Percentiles rank a stretch among this genome's conserved stretches.
Evolutionary conservation across 2,329 filamentous ascomycete species (phyloP).

Genomic region (Niveomyces coronatus): DNA sequence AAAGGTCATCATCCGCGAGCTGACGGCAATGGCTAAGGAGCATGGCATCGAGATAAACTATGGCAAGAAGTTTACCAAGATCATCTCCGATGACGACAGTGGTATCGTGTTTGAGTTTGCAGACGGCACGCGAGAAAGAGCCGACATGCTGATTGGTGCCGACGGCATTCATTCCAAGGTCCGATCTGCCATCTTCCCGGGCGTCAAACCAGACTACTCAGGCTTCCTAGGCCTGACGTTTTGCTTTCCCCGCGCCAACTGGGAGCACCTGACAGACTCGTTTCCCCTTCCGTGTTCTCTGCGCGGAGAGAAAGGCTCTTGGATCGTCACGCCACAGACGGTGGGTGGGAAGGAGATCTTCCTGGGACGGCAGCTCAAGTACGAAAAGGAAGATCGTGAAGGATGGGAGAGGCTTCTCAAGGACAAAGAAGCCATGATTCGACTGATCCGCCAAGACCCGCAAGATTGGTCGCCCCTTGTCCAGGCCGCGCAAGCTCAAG

Average conservation of each 20-base stretch:
- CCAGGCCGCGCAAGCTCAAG: not conserved
- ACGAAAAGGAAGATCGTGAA: not conserved
- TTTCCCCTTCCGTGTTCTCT: not conserved
- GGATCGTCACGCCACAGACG: not conserved
- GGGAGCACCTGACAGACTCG: not conserved
- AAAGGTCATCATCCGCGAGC: not conserved
- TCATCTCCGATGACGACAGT: not conserved
- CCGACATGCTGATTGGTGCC: not conserved
- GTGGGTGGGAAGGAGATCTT: not conserved
- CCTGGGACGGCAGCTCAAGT: not conserved
- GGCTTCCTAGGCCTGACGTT: not conserved
- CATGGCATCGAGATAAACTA: not conserved
- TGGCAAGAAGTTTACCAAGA: not conserved
- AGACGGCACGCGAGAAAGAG: not conserved
- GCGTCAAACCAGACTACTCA: not conserved
- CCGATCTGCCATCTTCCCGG: not conserved
- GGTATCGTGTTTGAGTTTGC: not conserved
- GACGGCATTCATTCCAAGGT: conserved; percentile 1
- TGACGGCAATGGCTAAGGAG: not conserved
- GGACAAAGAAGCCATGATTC: not conserved
- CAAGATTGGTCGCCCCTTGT: not conserved
- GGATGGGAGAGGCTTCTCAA: not conserved
- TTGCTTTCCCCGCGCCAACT: not conserved
- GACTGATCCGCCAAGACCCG: not conserved
- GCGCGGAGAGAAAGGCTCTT: not conserved